These are phyloP conservation scores for Scheffersomyces cryptocercus DNA, from an alignment of 1,139 yeast genomes.

Conservation along the genomic window DNA sequence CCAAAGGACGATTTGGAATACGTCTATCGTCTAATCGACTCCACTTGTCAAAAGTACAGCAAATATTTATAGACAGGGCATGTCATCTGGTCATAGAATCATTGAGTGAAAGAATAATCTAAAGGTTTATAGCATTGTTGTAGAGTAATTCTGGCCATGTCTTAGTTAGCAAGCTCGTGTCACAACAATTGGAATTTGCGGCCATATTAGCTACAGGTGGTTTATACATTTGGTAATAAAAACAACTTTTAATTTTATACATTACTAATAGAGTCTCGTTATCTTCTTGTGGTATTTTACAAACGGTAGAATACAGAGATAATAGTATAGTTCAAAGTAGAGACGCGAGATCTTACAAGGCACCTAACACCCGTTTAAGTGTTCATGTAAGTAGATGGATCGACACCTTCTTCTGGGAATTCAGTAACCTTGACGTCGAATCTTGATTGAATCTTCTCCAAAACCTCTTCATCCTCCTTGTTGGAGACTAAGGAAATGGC, in stretches of 20 bases:
- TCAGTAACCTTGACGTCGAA: constrained; percentile 94
- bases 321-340: not conserved
- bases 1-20: constrained; percentile 41
- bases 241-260: constrained; percentile 5
- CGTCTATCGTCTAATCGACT: constrained; percentile 45
- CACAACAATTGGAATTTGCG: too few relatives aligned
- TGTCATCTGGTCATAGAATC: too few relatives aligned
- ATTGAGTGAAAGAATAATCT: too few relatives aligned
- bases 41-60: constrained; percentile 15
- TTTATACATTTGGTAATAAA: not conserved
- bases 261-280: not conserved
- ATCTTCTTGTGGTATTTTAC: constrained; percentile 1
- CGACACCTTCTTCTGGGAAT: constrained; percentile 98
- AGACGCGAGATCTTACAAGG: constrained; percentile 1
- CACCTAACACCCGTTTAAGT: constrained; percentile 44
- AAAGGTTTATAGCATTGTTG: too few relatives aligned
- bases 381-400: constrained; percentile 97
- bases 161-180: too few relatives aligned
- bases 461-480: constrained; percentile 85
- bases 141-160: too few relatives aligned
- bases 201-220: too few relatives aligned
- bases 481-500: constrained; percentile 88
- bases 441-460: constrained; percentile 93
- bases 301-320: not conserved
- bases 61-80: not conserved